These are phyloP conservation scores for Trichoderma asperellum DNA, from an alignment of 2,329 filamentous ascomycete genomes.

Conservation along the genomic window DNA sequence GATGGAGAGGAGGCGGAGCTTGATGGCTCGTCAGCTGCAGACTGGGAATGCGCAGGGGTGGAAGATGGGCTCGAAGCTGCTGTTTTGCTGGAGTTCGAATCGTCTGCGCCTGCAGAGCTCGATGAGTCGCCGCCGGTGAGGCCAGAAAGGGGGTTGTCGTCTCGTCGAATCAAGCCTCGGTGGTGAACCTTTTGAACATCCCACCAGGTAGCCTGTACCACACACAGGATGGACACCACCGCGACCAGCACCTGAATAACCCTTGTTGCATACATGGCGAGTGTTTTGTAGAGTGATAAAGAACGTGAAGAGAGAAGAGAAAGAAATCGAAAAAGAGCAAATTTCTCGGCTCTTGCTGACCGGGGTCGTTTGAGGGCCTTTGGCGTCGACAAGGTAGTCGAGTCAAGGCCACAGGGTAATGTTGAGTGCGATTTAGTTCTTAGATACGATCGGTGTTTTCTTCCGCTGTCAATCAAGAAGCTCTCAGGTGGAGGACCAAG, in stretches of 20 bases:
- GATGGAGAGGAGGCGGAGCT: constrained; percentile 10
- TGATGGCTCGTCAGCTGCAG: neutral
- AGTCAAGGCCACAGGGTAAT: constrained; percentile 17
- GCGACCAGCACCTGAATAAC: constrained; percentile 53
- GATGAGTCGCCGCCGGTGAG: neutral
- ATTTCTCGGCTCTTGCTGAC: constrained; percentile 1
- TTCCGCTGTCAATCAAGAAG: constrained; percentile 14
- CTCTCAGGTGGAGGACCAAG: neutral
- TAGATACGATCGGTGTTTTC: neutral
- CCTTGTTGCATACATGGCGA: constrained; percentile 53
- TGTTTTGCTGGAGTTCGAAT: neutral
- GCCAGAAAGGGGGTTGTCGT: neutral
- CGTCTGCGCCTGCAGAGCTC: neutral
- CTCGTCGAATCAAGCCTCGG: constrained; percentile 17
- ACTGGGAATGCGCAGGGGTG: neutral
- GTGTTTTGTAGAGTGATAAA: constrained; percentile 24
- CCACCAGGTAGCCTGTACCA: constrained; percentile 50
- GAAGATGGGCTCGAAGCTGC: neutral
- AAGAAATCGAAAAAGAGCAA: constrained; percentile 3
- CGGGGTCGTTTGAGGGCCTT: constrained; percentile 13
- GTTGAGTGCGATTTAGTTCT: neutral
- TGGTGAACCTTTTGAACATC: constrained; percentile 33
- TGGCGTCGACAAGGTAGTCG: constrained; percentile 13
- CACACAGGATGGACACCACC: constrained; percentile 51
- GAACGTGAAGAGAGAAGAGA: neutral